These are phyloP conservation scores for Phytopythium montanum DNA, from an alignment of 352 stramenopile genomes.

Conservation along the genomic window DNA sequence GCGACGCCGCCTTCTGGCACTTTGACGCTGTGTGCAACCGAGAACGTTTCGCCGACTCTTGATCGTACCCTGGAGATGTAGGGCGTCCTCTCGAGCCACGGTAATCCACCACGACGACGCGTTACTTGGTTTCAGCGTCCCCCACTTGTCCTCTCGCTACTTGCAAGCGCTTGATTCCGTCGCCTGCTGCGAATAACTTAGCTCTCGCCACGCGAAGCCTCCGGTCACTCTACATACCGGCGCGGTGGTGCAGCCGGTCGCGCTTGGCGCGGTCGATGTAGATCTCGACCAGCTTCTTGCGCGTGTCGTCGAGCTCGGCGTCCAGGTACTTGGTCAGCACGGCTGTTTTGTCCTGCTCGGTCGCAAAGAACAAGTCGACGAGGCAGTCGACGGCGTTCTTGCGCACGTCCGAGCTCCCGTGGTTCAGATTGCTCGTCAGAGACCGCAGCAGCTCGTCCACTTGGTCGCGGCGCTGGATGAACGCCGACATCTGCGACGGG, in stretches of 20 bases:
- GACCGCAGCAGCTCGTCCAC: conserved; percentile 25
- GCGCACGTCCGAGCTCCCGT: conserved; percentile 60
- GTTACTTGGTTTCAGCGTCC: too few relatives aligned
- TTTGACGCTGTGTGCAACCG: too few relatives aligned
- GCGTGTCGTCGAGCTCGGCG: conserved; percentile 44
- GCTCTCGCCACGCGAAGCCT: neutral
- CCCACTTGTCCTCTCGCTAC: neutral
- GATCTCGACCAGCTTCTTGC: conserved; percentile 61
- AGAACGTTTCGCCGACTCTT: too few relatives aligned
- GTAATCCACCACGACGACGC: too few relatives aligned
- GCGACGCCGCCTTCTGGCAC: too few relatives aligned
- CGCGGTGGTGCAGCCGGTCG: conserved; percentile 22
- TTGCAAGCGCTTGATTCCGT: neutral
- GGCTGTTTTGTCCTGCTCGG: conserved; percentile 31
- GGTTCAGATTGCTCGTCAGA: conserved; percentile 33
- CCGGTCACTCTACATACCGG: conserved; percentile 7
- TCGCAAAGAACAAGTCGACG: conserved; percentile 62
- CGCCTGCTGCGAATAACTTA: conserved; percentile 1
- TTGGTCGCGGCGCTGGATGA: conserved; percentile 31
- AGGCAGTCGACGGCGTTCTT: conserved; percentile 66
- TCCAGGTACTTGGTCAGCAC: conserved; percentile 44
- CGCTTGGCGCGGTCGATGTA: conserved; percentile 69
- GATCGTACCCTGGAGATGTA: too few relatives aligned
- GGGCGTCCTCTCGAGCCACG: too few relatives aligned
- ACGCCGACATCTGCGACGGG: conserved; percentile 12